Evolutionary conservation across 2,329 filamentous ascomycete genomes (phyloP).

Genomic region (Penicillium sp.): DNA sequence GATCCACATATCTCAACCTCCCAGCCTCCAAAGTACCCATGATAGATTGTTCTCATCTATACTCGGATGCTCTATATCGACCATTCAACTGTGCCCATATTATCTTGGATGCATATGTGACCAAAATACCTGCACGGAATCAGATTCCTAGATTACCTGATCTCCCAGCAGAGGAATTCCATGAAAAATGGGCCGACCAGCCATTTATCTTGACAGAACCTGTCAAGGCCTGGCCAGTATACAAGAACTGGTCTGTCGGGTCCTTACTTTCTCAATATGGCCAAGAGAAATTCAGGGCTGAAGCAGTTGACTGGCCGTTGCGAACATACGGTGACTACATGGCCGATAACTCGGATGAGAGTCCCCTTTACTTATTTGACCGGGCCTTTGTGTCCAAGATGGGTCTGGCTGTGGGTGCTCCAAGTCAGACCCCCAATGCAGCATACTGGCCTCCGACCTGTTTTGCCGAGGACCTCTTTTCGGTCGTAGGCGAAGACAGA

Average conservation of each 20-base stretch:
- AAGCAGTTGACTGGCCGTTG: constrained; percentile 88
- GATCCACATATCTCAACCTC: constrained; percentile 65
- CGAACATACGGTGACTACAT: constrained; percentile 78
- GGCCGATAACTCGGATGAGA: constrained; percentile 72
- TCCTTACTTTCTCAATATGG: constrained; percentile 59
- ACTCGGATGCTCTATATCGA: constrained; percentile 82
- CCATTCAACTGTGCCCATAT: constrained; percentile 86
- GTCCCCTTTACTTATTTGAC: constrained; percentile 89
- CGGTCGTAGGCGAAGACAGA: constrained; percentile 67
- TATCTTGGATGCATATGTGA: constrained; percentile 58
- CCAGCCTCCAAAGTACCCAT: constrained; percentile 48
- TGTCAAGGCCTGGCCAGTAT: constrained; percentile 76
- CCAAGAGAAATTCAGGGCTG: constrained; percentile 70
- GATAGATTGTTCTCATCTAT: constrained; percentile 71
- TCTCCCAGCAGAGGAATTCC: constrained; percentile 67
- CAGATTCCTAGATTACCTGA: constrained; percentile 64
- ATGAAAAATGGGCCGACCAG: constrained; percentile 65
- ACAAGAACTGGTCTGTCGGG: constrained; percentile 66
- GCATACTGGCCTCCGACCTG: constrained; percentile 74
- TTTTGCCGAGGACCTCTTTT: constrained; percentile 82
- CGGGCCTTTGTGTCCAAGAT: constrained; percentile 82
- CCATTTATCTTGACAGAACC: constrained; percentile 84
- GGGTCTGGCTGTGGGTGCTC: constrained; percentile 55
- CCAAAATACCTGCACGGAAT: constrained; percentile 66
- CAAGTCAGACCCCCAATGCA: constrained; percentile 41